These are phyloP conservation scores for Cajanus cajan DNA, from an alignment of 306 rosid species.

Conservation along the genomic window DNA sequence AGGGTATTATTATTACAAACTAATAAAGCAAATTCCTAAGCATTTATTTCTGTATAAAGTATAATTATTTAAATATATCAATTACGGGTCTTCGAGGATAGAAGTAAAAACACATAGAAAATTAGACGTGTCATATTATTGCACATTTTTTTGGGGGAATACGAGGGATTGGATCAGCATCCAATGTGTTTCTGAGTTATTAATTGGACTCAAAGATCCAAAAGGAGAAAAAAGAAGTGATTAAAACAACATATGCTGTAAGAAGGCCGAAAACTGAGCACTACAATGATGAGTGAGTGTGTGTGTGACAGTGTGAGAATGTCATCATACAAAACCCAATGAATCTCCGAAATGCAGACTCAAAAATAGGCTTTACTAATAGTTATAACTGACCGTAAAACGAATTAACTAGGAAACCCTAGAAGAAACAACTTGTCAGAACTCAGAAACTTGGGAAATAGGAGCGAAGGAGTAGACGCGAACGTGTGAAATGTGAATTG, in stretches of 20 bases:
- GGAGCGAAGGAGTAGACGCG: neutral
- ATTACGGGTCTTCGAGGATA: neutral
- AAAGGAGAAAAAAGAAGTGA: neutral
- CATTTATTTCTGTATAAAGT: neutral
- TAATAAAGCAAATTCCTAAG: neutral
- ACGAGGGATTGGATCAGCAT: constrained; percentile 37
- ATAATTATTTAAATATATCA: neutral
- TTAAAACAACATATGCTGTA: constrained; percentile 1
- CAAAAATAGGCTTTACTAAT: neutral
- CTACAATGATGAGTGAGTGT: constrained; percentile 33
- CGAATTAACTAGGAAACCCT: constrained; percentile 42
- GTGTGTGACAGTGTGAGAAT: constrained; percentile 17
- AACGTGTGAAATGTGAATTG: constrained; percentile 38
- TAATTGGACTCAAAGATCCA: neutral
- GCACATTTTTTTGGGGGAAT: neutral
- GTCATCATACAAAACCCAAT: constrained; percentile 27
- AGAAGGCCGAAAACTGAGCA: constrained; percentile 13
- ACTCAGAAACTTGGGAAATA: constrained; percentile 35
- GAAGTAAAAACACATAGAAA: neutral
- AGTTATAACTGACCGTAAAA: neutral
- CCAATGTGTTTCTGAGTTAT: constrained; percentile 31
- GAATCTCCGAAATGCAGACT: neutral
- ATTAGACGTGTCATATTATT: neutral
- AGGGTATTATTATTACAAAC: neutral
- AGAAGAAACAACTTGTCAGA: constrained; percentile 45